Evolutionary conservation across 164 flowering plant species (phyloP).

Genomic region (Stephania cephalantha): DNA sequence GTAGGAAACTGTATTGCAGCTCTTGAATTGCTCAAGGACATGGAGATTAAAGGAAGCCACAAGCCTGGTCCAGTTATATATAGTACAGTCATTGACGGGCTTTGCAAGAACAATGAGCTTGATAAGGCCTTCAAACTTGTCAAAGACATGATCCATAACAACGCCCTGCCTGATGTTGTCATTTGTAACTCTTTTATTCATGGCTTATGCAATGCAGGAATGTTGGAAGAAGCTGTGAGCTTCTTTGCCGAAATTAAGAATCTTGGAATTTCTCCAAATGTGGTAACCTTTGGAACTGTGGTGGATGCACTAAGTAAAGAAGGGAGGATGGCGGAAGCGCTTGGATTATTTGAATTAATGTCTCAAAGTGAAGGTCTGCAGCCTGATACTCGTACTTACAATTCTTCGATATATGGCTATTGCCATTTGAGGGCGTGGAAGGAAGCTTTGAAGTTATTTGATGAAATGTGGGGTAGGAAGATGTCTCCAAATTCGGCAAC

Average conservation of each 20-base stretch:
- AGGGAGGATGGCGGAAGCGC: slow-evolving; percentile 1
- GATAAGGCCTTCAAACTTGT: not conserved
- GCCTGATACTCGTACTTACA: slow-evolving; percentile 10
- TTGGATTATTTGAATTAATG: not conserved
- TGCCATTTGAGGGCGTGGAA: slow-evolving; percentile 11
- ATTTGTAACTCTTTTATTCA: too few relatives aligned
- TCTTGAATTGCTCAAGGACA: slow-evolving; percentile 4
- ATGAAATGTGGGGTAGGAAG: slow-evolving; percentile 7
- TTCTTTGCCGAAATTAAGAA: too few relatives aligned
- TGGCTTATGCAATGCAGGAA: too few relatives aligned
- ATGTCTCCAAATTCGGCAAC: slow-evolving; percentile 17
- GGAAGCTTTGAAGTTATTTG: slow-evolving; percentile 4
- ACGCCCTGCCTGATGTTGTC: too few relatives aligned
- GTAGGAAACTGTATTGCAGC: not conserved
- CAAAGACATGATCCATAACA: not conserved
- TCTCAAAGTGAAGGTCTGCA: slow-evolving; percentile 1
- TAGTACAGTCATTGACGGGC: not conserved
- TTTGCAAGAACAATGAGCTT: not conserved
- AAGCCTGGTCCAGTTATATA: slow-evolving; percentile 1
- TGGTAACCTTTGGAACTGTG: not conserved
- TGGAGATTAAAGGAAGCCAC: not conserved
- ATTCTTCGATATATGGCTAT: slow-evolving; percentile 15
- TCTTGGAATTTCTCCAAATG: too few relatives aligned
- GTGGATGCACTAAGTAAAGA: slow-evolving; percentile 8
- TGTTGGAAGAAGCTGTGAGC: too few relatives aligned